Evolutionary conservation across 1,284 basidiomycete species (phyloP).

Genomic region (Flammula alnicola): DNA sequence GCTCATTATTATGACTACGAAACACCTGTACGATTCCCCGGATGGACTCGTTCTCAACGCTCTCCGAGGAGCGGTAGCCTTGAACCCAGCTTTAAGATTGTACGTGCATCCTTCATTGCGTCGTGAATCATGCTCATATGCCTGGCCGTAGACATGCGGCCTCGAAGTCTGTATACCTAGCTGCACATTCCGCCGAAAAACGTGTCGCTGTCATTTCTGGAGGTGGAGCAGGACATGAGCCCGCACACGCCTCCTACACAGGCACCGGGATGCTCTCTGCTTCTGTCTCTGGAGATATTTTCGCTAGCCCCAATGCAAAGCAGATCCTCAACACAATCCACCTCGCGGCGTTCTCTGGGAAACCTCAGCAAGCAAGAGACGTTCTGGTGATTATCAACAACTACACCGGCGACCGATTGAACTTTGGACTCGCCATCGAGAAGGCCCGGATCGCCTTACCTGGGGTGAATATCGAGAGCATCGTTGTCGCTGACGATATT

Average conservation of each 20-base stretch:
- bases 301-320: constrained; percentile 66
- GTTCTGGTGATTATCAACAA: constrained; percentile 51
- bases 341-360: constrained; percentile 40
- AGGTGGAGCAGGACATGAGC: constrained; percentile 74
- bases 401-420: constrained; percentile 65
- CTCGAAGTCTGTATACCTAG: constrained; percentile 44
- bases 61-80: constrained; percentile 52
- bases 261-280: constrained; percentile 63
- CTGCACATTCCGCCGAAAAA: constrained; percentile 33
- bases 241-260: constrained; percentile 64
- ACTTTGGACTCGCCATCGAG: constrained; percentile 74
- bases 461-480: constrained; percentile 49
- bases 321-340: constrained; percentile 60
- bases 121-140: not conserved
- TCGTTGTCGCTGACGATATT: constrained; percentile 74
- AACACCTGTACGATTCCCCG: constrained; percentile 49
- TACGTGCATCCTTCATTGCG: constrained; percentile 37
- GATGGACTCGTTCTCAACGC: constrained; percentile 59
- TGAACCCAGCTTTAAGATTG: constrained; percentile 56
- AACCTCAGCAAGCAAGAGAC: constrained; percentile 26
- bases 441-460: constrained; percentile 45
- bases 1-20: constrained; percentile 30
- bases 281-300: constrained; percentile 68
- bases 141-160: constrained; percentile 33
- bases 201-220: constrained; percentile 64